Conservation (phyloP, 176 grass and related monocot species). For the Hordeum marinum region DNA sequence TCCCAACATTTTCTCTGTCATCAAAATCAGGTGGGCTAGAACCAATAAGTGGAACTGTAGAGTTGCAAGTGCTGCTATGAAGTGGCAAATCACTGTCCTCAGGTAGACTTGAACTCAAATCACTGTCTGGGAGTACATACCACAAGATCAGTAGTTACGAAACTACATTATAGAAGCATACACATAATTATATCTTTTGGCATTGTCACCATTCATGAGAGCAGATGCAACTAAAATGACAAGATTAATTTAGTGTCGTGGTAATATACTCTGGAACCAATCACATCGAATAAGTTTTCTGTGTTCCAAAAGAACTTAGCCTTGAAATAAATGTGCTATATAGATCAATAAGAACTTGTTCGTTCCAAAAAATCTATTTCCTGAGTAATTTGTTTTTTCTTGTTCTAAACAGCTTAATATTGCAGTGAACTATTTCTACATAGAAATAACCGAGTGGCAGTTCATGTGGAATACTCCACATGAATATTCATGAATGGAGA, state of each 20-base stretch:
- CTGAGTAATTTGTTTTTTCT: neutral
- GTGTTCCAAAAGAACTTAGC: neutral
- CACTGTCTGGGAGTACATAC: slow-evolving; percentile 49
- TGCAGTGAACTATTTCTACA: neutral
- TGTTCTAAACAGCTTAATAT: slow-evolving; percentile 13
- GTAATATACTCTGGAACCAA: neutral
- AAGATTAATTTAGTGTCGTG: neutral
- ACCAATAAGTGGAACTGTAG: slow-evolving; percentile 28
- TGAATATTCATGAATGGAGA: neutral
- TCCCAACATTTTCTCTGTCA: slow-evolving; percentile 75
- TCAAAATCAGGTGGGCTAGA: slow-evolving; percentile 23
- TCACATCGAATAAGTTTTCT: neutral
- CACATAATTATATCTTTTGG: neutral
- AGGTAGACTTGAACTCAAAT: slow-evolving; percentile 17
- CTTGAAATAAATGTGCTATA: neutral
- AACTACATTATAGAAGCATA: neutral
- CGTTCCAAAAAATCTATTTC: neutral
- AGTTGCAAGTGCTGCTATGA: slow-evolving; percentile 6
- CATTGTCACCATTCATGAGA: neutral
- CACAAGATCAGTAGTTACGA: neutral
- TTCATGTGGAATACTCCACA: neutral
- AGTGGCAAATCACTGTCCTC: slow-evolving; percentile 25
- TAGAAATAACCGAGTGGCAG: neutral
- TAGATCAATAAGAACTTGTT: neutral
- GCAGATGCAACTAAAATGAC: slow-evolving; percentile 8